These are phyloP conservation scores for Rhizopogon vinicolor DNA, from an alignment of 768 basidiomycete species.

Conservation along the genomic window DNA sequence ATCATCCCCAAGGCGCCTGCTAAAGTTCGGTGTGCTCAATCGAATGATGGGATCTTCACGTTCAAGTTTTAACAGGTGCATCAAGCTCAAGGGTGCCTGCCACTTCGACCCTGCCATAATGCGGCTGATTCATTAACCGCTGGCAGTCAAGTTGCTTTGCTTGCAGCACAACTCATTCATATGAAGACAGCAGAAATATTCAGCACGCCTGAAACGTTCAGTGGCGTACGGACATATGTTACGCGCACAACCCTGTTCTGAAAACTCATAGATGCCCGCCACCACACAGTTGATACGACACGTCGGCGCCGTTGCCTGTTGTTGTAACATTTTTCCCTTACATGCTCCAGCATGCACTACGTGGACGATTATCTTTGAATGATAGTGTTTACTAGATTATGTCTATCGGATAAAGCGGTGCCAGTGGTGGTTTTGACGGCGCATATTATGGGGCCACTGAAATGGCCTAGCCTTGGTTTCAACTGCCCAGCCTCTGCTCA, in stretches of 20 bases:
- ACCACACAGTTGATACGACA: neutral
- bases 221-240: constrained; percentile 24
- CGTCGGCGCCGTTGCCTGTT: neutral
- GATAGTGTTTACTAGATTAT: neutral
- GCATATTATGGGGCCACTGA: too few relatives aligned
- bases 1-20: neutral
- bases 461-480: too few relatives aligned
- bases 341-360: neutral
- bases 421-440: too few relatives aligned
- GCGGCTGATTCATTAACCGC: neutral
- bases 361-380: neutral
- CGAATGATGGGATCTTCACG: neutral
- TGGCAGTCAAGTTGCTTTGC: neutral
- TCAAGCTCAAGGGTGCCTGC: neutral
- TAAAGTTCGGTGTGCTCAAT: too few relatives aligned
- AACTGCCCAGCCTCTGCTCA: too few relatives aligned
- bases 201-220: constrained; percentile 24
- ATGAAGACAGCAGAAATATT: constrained; percentile 5
- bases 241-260: constrained; percentile 8
- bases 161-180: neutral
- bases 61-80: neutral
- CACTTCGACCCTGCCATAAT: neutral
- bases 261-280: constrained; percentile 3
- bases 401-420: too few relatives aligned
- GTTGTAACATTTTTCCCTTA: neutral